Evolutionary conservation across 73 alveolate genomes (phyloP), one percentile per base, ranked within the genome.

Genomic region (Paraurostyla sp.): DNA sequence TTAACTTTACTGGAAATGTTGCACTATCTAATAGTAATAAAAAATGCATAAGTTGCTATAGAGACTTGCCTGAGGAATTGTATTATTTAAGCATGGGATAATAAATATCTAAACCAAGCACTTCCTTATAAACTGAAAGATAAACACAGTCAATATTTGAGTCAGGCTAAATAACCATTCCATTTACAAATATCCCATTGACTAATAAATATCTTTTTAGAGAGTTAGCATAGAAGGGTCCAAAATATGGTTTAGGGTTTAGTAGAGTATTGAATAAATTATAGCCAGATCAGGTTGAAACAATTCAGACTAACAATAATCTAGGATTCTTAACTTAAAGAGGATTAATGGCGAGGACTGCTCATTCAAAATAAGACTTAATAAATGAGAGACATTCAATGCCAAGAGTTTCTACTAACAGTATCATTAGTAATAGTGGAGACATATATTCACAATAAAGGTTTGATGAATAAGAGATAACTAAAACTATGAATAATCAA

Each of bases 141-240:
- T 56, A 16, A 6, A 15, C 32, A 38, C n/a, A n/a, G n/a, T n/a
- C n/a, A n/a, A n/a, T n/a, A n/a, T n/a, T n/a, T n/a, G n/a, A n/a
- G n/a, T n/a, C n/a, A n/a, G 82, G 82, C 23, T 38, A 16, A 6
- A 22, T 65, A 2, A 65, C 41, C 60, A 65, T 65, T 18, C 82
- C 82, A 33, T 65, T 65, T 22, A 65, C 82, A 3, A 65, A 65
- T 38, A 38, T 65, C 6, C 86, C 86, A 18, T 36, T 73, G 15
- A 73, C 71, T 29, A 73, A 73, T 46, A 73, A 49, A 73, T 73
- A 48, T 27, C 35, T 73, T 22, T 73, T 73, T 48, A 73, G 86
- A 46, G 86, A 73, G 27, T 36, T 73, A 49, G 86, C 86, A 45
- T 73, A 73, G 32, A 73, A 73, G 46, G 86, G 86, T 18, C 46